A percentile compares a stretch with the other conserved stretches of the same genome.
These are phyloP conservation scores for Pythium vanterpoolii DNA, from an alignment of 352 stramenopile species.

Conservation along the genomic window DNA sequence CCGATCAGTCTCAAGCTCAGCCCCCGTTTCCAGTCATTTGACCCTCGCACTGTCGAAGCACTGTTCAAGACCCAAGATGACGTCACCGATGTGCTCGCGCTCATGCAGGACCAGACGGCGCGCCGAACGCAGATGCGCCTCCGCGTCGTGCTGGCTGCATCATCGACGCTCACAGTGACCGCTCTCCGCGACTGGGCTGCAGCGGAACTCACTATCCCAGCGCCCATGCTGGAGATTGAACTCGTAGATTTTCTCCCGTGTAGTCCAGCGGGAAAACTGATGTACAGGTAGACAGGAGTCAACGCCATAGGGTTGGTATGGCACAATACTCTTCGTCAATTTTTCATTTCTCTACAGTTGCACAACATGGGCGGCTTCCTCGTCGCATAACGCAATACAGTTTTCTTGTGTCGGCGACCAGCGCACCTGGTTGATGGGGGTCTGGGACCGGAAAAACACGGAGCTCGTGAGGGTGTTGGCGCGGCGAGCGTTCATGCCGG, in stretches of 20 bases:
- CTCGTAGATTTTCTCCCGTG: conserved; percentile 66
- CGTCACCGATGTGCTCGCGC: conserved; percentile 23
- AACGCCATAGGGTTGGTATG: too few species aligned
- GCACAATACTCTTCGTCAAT: not conserved
- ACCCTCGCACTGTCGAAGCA: conserved; percentile 14
- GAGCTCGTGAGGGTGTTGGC: conserved; percentile 31
- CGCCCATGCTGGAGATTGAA: conserved; percentile 39
- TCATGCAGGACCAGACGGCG: conserved; percentile 22
- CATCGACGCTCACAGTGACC: not conserved
- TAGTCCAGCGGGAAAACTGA: conserved; percentile 81
- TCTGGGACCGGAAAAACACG: conserved; percentile 59
- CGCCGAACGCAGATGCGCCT: conserved; percentile 13
- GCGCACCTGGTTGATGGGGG: conserved; percentile 76
- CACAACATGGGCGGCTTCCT: conserved; percentile 95
- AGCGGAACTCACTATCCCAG: conserved; percentile 39
- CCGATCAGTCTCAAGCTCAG: conserved; percentile 20
- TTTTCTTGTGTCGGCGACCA: conserved; percentile 94
- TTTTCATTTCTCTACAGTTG: conserved; percentile 34
- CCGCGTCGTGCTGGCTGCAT: conserved; percentile 9
- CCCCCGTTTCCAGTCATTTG: conserved; percentile 5
- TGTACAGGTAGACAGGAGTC: conserved; percentile 59
- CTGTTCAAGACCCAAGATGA: conserved; percentile 11
- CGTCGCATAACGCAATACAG: conserved; percentile 94
- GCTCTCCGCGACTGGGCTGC: conserved; percentile 15
- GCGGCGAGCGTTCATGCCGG: conserved; percentile 15